phyloP scores from a whole-genome alignment of 805 yeast genomes.

The Clavispora carvajalis region DNA sequence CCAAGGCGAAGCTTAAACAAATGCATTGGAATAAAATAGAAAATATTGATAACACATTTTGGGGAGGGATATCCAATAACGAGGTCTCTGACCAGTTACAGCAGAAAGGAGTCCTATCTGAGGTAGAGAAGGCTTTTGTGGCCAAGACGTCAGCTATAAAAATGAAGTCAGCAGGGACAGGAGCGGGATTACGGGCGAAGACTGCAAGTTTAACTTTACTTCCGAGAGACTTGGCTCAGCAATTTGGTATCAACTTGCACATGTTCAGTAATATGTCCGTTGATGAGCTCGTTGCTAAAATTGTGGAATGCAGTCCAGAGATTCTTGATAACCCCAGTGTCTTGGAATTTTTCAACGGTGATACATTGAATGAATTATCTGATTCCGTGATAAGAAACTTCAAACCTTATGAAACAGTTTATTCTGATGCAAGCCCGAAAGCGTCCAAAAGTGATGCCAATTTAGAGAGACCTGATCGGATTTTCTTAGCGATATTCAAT shows the following conservation, averaged over 20 bases:
- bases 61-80: slow-evolving; percentile 65
- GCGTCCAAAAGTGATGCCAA: slow-evolving; percentile 22
- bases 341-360: slow-evolving; percentile 64
- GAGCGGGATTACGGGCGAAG: slow-evolving; percentile 2
- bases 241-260: slow-evolving; percentile 74
- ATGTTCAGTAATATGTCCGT: slow-evolving; percentile 50
- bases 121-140: slow-evolving; percentile 81
- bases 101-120: slow-evolving; percentile 75
- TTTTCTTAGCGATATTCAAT: slow-evolving; percentile 65
- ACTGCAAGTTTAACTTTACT: slow-evolving; percentile 58
- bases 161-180: slow-evolving; percentile 23
- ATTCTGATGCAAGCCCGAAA: slow-evolving; percentile 12
- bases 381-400: slow-evolving; percentile 50
- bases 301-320: slow-evolving; percentile 56
- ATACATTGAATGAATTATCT: slow-evolving; percentile 57
- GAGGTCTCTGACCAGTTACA: slow-evolving; percentile 57
- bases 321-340: slow-evolving; percentile 51
- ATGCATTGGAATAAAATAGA: slow-evolving; percentile 96
- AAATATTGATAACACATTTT: slow-evolving; percentile 75
- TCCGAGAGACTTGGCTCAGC: slow-evolving; percentile 75
- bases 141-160: slow-evolving; percentile 57
- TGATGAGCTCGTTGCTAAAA: slow-evolving; percentile 48
- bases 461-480: slow-evolving; percentile 64
- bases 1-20: slow-evolving; percentile 79
- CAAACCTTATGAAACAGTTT: slow-evolving; percentile 60